phyloP scores from a whole-genome alignment of 2,329 filamentous ascomycete species.

The Hypoxylon sp. region DNA sequence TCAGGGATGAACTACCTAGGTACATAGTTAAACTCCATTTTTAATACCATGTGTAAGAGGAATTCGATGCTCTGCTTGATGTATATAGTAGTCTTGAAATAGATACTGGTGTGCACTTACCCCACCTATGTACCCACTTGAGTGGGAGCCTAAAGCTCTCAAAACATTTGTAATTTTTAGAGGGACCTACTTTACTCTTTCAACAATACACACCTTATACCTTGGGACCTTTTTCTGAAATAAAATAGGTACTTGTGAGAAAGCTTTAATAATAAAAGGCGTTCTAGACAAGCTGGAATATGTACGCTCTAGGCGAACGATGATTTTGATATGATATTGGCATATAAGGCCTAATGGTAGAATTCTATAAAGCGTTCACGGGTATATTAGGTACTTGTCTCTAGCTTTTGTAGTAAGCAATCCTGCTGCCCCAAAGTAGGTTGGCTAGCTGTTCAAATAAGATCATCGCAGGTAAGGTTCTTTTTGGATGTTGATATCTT shows the following conservation, averaged over 20 bases:
- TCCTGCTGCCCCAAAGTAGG: slow-evolving; percentile 7
- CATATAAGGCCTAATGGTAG: background rate
- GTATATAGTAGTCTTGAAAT: background rate
- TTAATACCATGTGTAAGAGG: slow-evolving; percentile 5
- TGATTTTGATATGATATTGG: background rate
- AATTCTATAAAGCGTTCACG: too few species aligned
- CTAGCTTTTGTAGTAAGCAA: slow-evolving; percentile 29
- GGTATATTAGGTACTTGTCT: too few species aligned
- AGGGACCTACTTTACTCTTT: too few species aligned
- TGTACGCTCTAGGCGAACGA: background rate
- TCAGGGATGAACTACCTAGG: background rate
- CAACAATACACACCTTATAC: too few species aligned
- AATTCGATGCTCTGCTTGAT: background rate
- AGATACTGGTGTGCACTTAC: too few species aligned
- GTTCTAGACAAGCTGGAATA: background rate
- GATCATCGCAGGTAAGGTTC: too few species aligned
- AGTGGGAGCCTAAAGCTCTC: too few species aligned
- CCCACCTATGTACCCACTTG: too few species aligned
- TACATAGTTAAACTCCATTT: too few species aligned
- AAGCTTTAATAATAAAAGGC: background rate
- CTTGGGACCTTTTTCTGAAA: too few species aligned
- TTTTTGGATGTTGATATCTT: background rate
- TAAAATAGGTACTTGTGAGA: background rate
- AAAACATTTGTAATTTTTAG: too few species aligned
- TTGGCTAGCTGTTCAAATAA: too few species aligned